These are phyloP conservation scores for Neoboletus magnificus DNA, from an alignment of 768 basidiomycete genomes.

Conservation along the genomic window DNA sequence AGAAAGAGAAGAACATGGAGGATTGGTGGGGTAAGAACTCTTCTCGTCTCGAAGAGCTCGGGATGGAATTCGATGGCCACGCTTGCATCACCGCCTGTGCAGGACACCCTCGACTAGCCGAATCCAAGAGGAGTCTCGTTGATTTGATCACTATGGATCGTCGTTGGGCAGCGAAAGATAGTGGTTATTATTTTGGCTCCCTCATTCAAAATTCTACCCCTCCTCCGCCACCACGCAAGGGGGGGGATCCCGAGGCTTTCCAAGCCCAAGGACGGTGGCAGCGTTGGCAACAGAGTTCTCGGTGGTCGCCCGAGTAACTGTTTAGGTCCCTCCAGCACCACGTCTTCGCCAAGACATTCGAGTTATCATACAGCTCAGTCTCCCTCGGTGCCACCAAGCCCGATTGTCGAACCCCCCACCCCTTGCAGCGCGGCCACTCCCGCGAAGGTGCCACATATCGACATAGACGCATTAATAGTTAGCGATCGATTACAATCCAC, in stretches of 20 bases:
- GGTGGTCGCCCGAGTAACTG: background rate
- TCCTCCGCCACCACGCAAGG: background rate
- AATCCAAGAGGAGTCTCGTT: slow-evolving; percentile 14
- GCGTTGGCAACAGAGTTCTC: background rate
- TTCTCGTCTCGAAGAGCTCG: slow-evolving; percentile 15
- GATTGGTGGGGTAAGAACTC: slow-evolving; percentile 33
- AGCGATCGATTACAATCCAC: background rate
- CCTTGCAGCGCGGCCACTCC: background rate
- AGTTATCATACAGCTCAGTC: slow-evolving; percentile 12
- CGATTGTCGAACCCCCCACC: slow-evolving; percentile 11
- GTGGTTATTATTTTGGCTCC: slow-evolving; percentile 13
- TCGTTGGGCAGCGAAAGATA: slow-evolving; percentile 5
- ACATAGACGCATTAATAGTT: background rate
- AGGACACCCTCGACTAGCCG: slow-evolving; percentile 1
- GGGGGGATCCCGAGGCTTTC: background rate
- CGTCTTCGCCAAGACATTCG: background rate
- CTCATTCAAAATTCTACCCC: background rate
- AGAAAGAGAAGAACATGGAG: slow-evolving; percentile 26
- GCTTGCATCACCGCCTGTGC: slow-evolving; percentile 36
- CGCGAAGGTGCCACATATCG: background rate
- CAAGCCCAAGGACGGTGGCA: background rate
- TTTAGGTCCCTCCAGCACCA: background rate
- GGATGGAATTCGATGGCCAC: slow-evolving; percentile 35
- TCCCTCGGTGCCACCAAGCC: slow-evolving; percentile 2
- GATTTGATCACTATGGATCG: slow-evolving; percentile 9